phyloP scores from a whole-genome alignment of 2,329 filamentous ascomycete genomes.

The Colletotrichum caudatum region DNA sequence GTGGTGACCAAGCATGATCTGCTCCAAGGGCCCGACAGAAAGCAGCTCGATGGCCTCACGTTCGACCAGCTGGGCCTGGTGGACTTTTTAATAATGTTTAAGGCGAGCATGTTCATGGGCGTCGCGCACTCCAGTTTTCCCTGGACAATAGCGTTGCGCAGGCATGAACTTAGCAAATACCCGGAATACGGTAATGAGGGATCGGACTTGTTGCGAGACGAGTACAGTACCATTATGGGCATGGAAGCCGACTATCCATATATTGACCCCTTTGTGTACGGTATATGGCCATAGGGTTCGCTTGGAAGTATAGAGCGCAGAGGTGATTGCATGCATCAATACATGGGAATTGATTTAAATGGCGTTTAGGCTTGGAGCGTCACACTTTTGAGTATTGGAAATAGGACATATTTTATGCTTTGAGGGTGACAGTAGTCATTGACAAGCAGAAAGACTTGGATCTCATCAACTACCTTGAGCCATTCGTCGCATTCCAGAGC shows the following conservation, averaged over 20 bases:
- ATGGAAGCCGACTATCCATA: constrained; percentile 48
- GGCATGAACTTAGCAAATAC: constrained; percentile 50
- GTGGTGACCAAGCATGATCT: constrained; percentile 51
- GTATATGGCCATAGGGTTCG: constrained; percentile 47
- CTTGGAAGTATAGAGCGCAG: neutral
- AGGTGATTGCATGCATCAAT: neutral
- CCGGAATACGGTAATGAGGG: constrained; percentile 46
- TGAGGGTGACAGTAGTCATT: constrained; percentile 21
- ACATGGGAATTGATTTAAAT: neutral
- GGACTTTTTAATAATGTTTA: constrained; percentile 51
- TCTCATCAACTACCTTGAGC: constrained; percentile 42
- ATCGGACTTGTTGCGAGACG: constrained; percentile 48
- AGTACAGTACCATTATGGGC: constrained; percentile 51
- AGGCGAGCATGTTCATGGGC: constrained; percentile 50
- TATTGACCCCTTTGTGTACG: constrained; percentile 48
- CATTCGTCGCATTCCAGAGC: constrained; percentile 41
- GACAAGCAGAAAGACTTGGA: constrained; percentile 31
- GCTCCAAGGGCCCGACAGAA: constrained; percentile 42
- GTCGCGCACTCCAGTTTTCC: constrained; percentile 51
- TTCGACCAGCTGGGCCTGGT: constrained; percentile 52
- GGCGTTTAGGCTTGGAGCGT: too few species aligned
- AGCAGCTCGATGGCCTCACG: constrained; percentile 44
- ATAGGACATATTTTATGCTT: neutral
- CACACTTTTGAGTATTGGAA: neutral
- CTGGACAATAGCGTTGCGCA: constrained; percentile 50